Base-by-base conservation (phyloP, 2,329 filamentous ascomycete genomes). In the Dactylellina drechsleri region DNA sequence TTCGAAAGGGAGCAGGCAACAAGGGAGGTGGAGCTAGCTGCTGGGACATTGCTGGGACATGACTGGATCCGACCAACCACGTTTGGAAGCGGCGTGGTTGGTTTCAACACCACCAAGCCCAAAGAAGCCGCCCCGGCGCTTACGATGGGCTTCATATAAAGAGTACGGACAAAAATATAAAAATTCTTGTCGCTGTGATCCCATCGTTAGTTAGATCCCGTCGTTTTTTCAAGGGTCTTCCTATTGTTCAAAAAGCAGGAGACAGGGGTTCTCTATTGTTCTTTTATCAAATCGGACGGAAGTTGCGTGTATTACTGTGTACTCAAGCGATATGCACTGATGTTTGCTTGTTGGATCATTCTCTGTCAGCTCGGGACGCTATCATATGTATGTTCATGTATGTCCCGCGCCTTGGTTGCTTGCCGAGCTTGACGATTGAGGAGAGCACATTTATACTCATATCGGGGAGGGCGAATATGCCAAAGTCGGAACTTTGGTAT, bases 31-130 rank as follows among this genome's bases (percentile, higher is more conserved):
- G 71, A 75, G 64, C 64, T 64, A 47, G 31, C 31, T 2, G 31
- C 31, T 36, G 31, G 31, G 31, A 10, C 6, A 36, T 23, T 23
- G 23, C 23, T 23, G 23, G 23, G 70, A 13, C 70, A 56, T 18
- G 26, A 57, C 64, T 50, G 52, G 23, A 43, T 68, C 71, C 64
- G 71, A 75, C 71, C 71, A 75, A 75, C 71, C 71, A 75, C 23
- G 64, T 75, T 75, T 75, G 64, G 62, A 52, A 75, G 64, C 56
- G 71, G 57, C 71, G 66, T 74, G 64, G 71, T 75, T 64, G 64
- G 71, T 68, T 75, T 75, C 53, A 64, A 75, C 57, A 68, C 71
- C 71, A 75, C 71, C 71, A 75, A 67, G 54, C 71, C 71, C 15
- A 75, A 75, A 59, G 53, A 67, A 67, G 70, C 43, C 61, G 53